Evolutionary conservation across 2,329 filamentous ascomycete species (phyloP).

Genomic region (Stemphylium beticola): DNA sequence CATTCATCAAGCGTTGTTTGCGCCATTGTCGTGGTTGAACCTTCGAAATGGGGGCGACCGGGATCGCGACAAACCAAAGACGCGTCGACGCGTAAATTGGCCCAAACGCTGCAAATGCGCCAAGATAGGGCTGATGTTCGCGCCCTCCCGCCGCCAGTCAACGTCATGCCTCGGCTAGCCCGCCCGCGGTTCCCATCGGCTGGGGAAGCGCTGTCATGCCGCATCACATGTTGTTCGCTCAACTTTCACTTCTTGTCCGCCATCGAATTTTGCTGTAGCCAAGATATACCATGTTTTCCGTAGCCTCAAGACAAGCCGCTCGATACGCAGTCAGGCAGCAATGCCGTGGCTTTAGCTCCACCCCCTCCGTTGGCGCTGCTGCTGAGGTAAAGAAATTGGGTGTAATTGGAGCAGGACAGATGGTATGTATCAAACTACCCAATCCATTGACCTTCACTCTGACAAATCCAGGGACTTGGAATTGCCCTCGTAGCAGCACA

Average conservation of each 20-base stretch:
- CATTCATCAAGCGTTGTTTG: slow-evolving; percentile 54
- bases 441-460: slow-evolving; percentile 14
- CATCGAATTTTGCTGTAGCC: background rate
- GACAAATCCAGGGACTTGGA: slow-evolving; percentile 74
- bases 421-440: slow-evolving; percentile 66
- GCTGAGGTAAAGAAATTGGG: slow-evolving; percentile 85
- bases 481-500: slow-evolving; percentile 94
- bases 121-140: slow-evolving; percentile 21
- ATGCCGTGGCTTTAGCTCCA: slow-evolving; percentile 70
- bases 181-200: slow-evolving; percentile 35
- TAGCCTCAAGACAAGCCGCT: slow-evolving; percentile 36
- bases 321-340: slow-evolving; percentile 34
- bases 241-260: background rate
- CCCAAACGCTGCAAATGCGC: slow-evolving; percentile 34
- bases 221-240: slow-evolving; percentile 25
- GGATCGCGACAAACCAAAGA: slow-evolving; percentile 19
- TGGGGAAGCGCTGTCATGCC: slow-evolving; percentile 2
- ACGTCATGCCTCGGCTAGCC: slow-evolving; percentile 31
- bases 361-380: slow-evolving; percentile 61
- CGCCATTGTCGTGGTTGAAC: slow-evolving; percentile 43
- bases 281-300: slow-evolving; percentile 40
- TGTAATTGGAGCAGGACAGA: slow-evolving; percentile 93
- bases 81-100: slow-evolving; percentile 46
- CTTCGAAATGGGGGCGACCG: slow-evolving; percentile 8
- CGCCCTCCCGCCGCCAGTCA: slow-evolving; percentile 9